These are phyloP conservation scores for Synchytrium microbalum DNA, from an alignment of 371 early-diverging fungal species.

Conservation along the genomic window DNA sequence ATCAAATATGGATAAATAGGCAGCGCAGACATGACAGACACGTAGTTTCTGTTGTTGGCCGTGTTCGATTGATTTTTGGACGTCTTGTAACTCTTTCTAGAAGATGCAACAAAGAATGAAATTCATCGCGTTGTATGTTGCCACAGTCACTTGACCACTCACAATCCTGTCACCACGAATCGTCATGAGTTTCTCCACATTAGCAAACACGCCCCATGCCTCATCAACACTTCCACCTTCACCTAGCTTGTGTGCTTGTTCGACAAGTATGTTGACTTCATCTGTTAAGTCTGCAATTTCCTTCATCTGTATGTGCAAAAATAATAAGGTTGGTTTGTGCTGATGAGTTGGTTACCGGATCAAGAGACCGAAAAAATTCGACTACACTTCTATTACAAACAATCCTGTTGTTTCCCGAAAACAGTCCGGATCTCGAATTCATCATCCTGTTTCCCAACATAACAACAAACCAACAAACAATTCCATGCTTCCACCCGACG, in stretches of 20 bases:
- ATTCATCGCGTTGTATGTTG: too few relatives aligned
- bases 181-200: constrained; percentile 24
- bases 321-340: neutral
- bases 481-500: neutral
- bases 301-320: constrained; percentile 19
- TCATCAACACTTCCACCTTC: constrained; percentile 38
- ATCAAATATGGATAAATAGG: constrained; percentile 38
- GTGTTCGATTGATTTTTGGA: constrained; percentile 23
- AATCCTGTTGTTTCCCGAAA: too few relatives aligned
- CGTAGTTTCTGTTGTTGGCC: constrained; percentile 39
- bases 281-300: constrained; percentile 30
- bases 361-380: neutral
- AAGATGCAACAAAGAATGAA: neutral
- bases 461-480: constrained; percentile 2
- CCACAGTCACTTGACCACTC: too few relatives aligned
- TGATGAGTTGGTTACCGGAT: neutral
- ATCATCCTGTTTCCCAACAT: too few relatives aligned
- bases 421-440: too few relatives aligned
- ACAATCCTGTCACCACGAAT: constrained; percentile 5
- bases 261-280: constrained; percentile 33
- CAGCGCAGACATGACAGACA: constrained; percentile 42
- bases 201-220: constrained; percentile 25
- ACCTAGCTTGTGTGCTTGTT: constrained; percentile 33
- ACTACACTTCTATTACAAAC: neutral
- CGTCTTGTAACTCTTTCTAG: constrained; percentile 17